A percentile compares a stretch with the other conserved stretches of the same genome.
phyloP scores from a whole-genome alignment of 345 rosid genomes.

The Aquilaria malaccensis region DNA sequence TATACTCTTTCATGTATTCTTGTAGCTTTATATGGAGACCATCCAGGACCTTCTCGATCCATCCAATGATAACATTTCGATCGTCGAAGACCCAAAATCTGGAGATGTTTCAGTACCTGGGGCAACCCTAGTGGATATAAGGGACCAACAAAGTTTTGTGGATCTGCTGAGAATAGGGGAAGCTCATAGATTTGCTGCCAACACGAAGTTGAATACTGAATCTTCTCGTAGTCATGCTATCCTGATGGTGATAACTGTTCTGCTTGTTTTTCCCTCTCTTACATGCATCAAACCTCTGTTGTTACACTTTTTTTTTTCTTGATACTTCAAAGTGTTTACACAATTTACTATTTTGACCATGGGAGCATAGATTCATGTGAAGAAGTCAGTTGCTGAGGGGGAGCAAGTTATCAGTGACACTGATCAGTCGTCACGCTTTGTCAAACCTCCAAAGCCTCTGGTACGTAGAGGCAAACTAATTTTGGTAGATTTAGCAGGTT shows the following conservation, averaged over 20 bases:
- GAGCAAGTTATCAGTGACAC: slow-evolving; percentile 50
- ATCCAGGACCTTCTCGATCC: slow-evolving; percentile 98
- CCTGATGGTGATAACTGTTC: slow-evolving; percentile 53
- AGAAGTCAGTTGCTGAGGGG: slow-evolving; percentile 59
- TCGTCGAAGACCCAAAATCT: slow-evolving; percentile 89
- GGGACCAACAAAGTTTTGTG: slow-evolving; percentile 67
- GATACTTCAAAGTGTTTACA: slow-evolving; percentile 12
- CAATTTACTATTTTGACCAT: not conserved
- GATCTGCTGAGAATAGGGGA: slow-evolving; percentile 82
- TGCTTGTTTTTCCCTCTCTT: slow-evolving; percentile 5
- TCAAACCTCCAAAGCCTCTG: slow-evolving; percentile 65
- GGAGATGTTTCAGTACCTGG: slow-evolving; percentile 98
- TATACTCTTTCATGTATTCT: slow-evolving; percentile 4
- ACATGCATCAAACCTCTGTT: not conserved
- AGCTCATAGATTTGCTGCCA: slow-evolving; percentile 92
- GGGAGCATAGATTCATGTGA: slow-evolving; percentile 67
- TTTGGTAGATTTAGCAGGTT: slow-evolving; percentile 95
- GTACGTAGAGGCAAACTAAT: slow-evolving; percentile 88
- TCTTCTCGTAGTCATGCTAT: slow-evolving; percentile 99
- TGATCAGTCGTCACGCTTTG: slow-evolving; percentile 49
- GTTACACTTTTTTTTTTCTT: slow-evolving; percentile 1
- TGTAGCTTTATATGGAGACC: slow-evolving; percentile 95
- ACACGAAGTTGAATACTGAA: slow-evolving; percentile 89
- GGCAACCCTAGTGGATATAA: slow-evolving; percentile 71
- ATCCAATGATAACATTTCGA: slow-evolving; percentile 78